Base-by-base conservation (phyloP, 225 moss, liverwort and hornwort species). In the Pseudisothecium myosuroides region DNA sequence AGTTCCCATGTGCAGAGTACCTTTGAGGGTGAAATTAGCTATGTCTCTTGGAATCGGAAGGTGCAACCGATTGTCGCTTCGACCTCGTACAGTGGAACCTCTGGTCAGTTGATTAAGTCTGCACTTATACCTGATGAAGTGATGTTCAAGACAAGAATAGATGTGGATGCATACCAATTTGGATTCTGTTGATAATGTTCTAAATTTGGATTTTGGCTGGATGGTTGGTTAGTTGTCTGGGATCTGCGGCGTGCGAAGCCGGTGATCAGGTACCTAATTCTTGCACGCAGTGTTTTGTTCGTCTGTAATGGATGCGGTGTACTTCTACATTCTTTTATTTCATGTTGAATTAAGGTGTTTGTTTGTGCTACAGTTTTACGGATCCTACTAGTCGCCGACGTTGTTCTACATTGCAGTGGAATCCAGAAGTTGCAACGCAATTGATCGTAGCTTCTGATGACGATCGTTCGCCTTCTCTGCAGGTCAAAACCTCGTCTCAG, bases 361-460 rank as follows among this genome's bases (percentile, higher is more conserved):
- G 17, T 79, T 85, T 72, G 62, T 78, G 81, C 43, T 84, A 90
- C 95, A 99, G 99, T 93, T 99, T 99, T 88, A 96, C 97, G 72
- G 97, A 99, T 89, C 97, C 98, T 74, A 95, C 92, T 76, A 97
- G 88, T 90, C 96, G 95, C 81, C 96, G 97, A 58, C 95, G 97
- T 49, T 99, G 96, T 88, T 99, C 99, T 69, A 91, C 96, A n/a
- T 90, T 99, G 86, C 97, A 99, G 82, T 99, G 99, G 99, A 96
- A 97, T 92, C 99, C 99, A 67, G 99, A 99, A 47, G 95, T 96
- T 60, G 97, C 96, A 7, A 99, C 99, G 64, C 97, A 99, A 81
- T 92, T 99, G 83, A 95, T 99, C 83, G 96, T 97, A 68, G 96
- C 97, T 52, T 97, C 99, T 87, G 99, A 99, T 91, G 99, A 99